phyloP scores from a whole-genome alignment of 257 asterid genomes.

The Craterostigma plantagineum region DNA sequence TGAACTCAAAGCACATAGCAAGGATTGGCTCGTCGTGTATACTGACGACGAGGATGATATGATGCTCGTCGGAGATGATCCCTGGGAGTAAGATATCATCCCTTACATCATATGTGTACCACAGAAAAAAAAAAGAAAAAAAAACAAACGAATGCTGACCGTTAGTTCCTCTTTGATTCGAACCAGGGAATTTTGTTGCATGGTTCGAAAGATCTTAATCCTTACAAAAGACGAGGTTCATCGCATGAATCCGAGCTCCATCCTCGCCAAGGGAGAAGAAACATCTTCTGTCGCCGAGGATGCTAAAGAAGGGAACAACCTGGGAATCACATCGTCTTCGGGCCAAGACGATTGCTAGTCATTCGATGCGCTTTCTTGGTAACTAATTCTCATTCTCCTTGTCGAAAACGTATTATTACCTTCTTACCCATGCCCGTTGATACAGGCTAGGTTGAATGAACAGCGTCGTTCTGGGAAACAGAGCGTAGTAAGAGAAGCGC shows the following conservation, averaged over 20 bases:
- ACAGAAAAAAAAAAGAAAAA: no score
- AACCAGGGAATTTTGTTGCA: conserved; percentile 71
- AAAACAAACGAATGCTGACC: no score
- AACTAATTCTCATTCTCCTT: no score
- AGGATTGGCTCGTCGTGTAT: conserved; percentile 82
- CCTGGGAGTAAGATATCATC: conserved; percentile 69
- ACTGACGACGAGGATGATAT: conserved; percentile 96
- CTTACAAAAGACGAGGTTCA: conserved; percentile 78
- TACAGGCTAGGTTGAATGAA: no score
- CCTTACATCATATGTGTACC: neutral
- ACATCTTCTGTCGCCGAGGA: conserved; percentile 39
- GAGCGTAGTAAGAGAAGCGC: no score
- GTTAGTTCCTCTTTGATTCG: neutral
- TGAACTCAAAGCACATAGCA: conserved; percentile 47
- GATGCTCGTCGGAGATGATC: conserved; percentile 99
- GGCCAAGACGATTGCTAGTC: no score
- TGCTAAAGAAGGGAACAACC: conserved; percentile 48
- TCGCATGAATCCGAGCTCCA: conserved; percentile 54
- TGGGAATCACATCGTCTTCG: no score
- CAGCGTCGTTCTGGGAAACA: no score
- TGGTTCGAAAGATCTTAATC: conserved; percentile 78
- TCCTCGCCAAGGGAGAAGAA: conserved; percentile 49
- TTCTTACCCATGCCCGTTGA: no score
- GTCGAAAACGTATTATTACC: no score
- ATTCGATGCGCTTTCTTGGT: no score